Evolutionary conservation across 164 flowering plant species (phyloP), one percentile per base, ranked within the genome.

Genomic region (Saururus chinensis): DNA sequence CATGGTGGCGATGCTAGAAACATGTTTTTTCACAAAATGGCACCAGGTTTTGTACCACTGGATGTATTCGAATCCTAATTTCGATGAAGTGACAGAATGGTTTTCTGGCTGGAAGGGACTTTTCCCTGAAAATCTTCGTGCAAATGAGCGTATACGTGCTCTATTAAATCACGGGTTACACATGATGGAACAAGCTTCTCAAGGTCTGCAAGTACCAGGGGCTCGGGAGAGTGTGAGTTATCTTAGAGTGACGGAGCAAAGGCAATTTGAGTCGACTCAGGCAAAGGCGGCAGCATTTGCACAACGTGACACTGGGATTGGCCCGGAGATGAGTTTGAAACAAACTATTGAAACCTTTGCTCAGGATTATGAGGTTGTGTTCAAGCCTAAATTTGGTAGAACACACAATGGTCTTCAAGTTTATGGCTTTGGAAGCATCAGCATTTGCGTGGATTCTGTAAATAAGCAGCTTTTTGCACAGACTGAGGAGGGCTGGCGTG

Each of bases 11-110:
- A 68, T 90, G 78, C 74, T 93, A 82, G 96, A 89, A 69, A 74
- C 75, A 20, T 76, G 74, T 22, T 93, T 93, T 72, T 92, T 93
- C 71, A 24, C 73, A 55, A 88, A 93, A 71, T 93, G 97, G 99
- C 88, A 80, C 26, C 89, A 84, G 63, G 91, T 85, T 64, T 74
- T 93, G 70, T 90, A 86, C 64, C 97, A 87, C 56, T 93, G 99
- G 99, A 69, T 93, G 61, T 74, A 82, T 59, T 68, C 95, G 37
- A 77, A 72, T 42, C 99, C 99, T 4, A 71, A 88, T 60, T 88
- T 85, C 67, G 85, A 85, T 24, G 91, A 93, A 79, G 87, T 93
- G 51, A 70, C 71, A 0, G 67, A 79, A 35, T 90, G 99, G 99
- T 93, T 77, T 60, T 41, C 72, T 65, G 96, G 97, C 30, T 93